These are phyloP conservation scores for Leccinum subgranulosum DNA, from an alignment of 768 basidiomycete genomes.

Conservation along the genomic window DNA sequence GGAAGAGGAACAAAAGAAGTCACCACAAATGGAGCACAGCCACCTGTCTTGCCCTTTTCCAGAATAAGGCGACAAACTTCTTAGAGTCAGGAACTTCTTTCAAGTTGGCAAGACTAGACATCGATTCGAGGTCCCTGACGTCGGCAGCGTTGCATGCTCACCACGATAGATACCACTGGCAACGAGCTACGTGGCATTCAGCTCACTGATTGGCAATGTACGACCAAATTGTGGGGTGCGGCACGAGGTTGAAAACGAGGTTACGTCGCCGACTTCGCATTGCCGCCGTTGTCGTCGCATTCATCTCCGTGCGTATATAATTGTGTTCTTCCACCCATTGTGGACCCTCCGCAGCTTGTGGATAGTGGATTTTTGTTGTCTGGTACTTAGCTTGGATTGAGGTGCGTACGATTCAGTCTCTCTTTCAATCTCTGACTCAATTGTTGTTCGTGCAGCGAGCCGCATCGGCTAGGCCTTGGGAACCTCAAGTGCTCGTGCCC, in stretches of 20 bases:
- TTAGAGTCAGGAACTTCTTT: not conserved
- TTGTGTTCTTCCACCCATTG: not conserved
- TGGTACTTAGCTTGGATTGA: conserved; percentile 11
- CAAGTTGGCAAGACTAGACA: not conserved
- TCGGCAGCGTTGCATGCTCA: not conserved
- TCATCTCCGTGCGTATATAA: conserved; percentile 28
- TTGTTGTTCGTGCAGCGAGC: not conserved
- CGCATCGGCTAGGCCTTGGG: conserved; percentile 1
- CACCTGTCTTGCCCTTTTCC: not conserved
- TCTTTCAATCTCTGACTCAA: conserved; percentile 6
- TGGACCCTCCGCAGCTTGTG: conserved; percentile 6
- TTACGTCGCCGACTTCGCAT: conserved; percentile 19
- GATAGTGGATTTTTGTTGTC: conserved; percentile 7
- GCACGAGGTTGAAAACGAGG: not conserved
- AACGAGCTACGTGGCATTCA: not conserved
- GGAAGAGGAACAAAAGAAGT: not conserved
- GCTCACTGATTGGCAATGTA: not conserved
- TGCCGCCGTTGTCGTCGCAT: conserved; percentile 7
- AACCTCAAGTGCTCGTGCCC: not conserved
- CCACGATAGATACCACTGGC: conserved; percentile 3
- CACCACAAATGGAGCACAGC: not conserved
- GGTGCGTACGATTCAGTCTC: conserved; percentile 16
- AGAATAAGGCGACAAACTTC: not conserved
- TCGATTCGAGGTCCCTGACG: not conserved
- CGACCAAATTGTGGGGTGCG: not conserved